Conservation (phyloP, 2,329 filamentous ascomycete genomes). For the Cladosporium velox region DNA sequence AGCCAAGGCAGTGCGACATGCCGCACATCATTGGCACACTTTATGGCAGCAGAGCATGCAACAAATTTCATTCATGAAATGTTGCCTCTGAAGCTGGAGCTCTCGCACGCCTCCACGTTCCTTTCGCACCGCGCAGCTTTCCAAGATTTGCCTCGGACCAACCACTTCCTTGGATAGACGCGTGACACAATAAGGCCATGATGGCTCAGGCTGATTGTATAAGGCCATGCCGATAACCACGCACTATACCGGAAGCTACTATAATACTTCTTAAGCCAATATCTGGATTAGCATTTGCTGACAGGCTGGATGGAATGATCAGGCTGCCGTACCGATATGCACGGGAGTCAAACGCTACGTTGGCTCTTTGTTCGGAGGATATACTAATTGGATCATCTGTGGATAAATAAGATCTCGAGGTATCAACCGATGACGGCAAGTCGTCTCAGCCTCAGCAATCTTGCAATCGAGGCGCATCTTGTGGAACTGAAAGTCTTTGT, state of each 20-base stretch:
- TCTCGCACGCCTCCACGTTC: neutral
- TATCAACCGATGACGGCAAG: neutral
- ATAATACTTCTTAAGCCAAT: neutral
- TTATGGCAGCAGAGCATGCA: too few species aligned
- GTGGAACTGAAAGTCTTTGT: conserved; percentile 12
- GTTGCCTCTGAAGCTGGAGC: neutral
- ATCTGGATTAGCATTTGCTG: neutral
- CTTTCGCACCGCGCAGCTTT: neutral
- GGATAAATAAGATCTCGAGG: neutral
- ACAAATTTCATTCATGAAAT: neutral
- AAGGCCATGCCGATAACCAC: neutral
- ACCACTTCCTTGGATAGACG: neutral
- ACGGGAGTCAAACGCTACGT: neutral
- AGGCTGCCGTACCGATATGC: neutral
- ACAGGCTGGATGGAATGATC: neutral
- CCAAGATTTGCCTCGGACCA: neutral
- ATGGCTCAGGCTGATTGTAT: neutral
- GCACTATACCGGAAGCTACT: neutral
- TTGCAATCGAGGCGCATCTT: neutral
- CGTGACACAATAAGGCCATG: neutral
- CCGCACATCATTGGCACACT: too few species aligned
- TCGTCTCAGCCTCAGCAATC: conserved; percentile 10
- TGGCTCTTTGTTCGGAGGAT: neutral
- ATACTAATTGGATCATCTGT: neutral
- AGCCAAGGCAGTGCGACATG: too few species aligned